Conservation (phyloP, 352 stramenopile species). For the Globisporangium spiculum region DNA sequence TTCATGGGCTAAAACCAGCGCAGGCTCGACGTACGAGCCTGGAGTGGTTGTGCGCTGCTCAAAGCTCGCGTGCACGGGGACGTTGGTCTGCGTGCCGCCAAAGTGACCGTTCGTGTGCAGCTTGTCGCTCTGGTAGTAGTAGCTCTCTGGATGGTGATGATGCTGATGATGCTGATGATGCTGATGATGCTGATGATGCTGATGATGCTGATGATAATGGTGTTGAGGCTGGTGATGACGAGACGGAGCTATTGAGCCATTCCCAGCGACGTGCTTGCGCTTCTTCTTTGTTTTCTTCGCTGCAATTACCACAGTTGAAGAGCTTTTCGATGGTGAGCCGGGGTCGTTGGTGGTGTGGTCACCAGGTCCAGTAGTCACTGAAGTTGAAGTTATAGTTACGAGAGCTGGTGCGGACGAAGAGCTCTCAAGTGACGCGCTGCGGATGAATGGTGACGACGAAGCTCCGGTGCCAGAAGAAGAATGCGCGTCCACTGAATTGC, state of each 20-base stretch:
- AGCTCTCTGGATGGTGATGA: conserved; percentile 18
- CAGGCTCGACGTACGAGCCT: conserved; percentile 35
- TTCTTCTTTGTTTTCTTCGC: conserved; percentile 25
- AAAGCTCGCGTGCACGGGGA: conserved; percentile 9
- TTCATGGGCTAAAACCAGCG: conserved; percentile 36
- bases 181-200: conserved; percentile 20
- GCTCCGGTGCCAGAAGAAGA: neutral
- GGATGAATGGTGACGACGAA: neutral
- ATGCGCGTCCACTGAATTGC: neutral
- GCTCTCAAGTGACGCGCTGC: conserved; percentile 5
- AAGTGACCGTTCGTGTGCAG: conserved; percentile 22
- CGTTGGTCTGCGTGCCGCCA: conserved; percentile 9
- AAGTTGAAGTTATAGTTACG: neutral
- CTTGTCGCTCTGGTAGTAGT: conserved; percentile 11
- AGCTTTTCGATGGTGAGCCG: neutral
- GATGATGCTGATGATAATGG: neutral
- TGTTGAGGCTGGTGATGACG: conserved; percentile 2
- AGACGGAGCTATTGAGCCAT: neutral
- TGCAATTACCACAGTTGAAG: neutral
- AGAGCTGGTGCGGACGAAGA: conserved; percentile 8
- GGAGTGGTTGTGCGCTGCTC: conserved; percentile 13
- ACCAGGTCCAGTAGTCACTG: neutral
- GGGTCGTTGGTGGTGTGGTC: neutral
- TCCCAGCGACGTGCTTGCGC: conserved; percentile 18
- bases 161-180: conserved; percentile 16